Evolutionary conservation across 768 basidiomycete species (phyloP).

Genomic region (Naganishia vishniacii): DNA sequence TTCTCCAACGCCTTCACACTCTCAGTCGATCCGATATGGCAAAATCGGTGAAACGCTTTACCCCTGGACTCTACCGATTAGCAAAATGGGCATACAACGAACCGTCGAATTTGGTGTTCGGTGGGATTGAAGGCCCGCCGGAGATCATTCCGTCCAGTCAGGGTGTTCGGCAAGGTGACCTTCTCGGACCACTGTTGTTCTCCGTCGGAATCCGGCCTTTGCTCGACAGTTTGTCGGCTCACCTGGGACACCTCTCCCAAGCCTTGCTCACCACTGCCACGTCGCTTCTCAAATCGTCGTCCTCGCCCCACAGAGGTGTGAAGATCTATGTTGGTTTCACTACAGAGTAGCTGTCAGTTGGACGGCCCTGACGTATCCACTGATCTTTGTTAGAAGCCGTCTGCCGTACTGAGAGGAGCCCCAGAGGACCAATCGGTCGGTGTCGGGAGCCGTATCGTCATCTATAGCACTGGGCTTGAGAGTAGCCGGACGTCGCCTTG

Average conservation of each 20-base stretch:
- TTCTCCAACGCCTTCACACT: conserved; percentile 35
- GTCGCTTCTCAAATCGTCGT: no score
- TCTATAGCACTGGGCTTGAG: no score
- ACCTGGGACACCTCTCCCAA: conserved; percentile 18
- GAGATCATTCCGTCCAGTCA: conserved; percentile 20
- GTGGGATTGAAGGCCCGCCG: neutral
- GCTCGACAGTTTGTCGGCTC: conserved; percentile 2
- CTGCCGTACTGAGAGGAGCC: no score
- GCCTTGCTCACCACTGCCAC: neutral
- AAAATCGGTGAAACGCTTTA: conserved; percentile 20
- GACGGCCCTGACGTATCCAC: no score
- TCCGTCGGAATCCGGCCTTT: conserved; percentile 25
- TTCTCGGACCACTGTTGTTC: conserved; percentile 30
- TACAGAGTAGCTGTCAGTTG: no score
- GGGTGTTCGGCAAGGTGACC: conserved; percentile 36
- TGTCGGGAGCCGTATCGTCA: no score
- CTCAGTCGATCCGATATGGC: conserved; percentile 4
- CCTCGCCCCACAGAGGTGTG: no score
- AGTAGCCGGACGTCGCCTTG: no score
- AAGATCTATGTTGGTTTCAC: no score
- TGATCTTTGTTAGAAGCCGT: no score
- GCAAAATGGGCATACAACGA: conserved; percentile 24
- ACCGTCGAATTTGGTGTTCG: neutral
- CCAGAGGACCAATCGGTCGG: no score
- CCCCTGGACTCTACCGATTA: conserved; percentile 25